Conservation (phyloP, 2,329 filamentous ascomycete genomes). For the Penicillium griseofulvum region DNA sequence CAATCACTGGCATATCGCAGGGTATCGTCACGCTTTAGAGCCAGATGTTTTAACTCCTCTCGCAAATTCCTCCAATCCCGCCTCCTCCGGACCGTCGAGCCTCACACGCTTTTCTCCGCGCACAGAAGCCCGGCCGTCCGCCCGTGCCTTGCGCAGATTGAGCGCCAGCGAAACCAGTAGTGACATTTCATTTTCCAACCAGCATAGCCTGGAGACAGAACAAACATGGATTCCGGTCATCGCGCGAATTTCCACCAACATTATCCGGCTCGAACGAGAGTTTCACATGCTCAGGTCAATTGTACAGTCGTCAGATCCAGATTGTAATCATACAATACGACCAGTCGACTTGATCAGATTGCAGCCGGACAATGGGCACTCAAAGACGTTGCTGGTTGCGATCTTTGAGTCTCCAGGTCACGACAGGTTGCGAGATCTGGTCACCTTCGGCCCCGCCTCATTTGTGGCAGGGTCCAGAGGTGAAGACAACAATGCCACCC, state of each 20-base stretch:
- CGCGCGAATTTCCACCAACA: constrained; percentile 78
- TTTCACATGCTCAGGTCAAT: constrained; percentile 79
- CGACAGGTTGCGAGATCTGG: constrained; percentile 67
- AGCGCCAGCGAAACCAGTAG: constrained; percentile 53
- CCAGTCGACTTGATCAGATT: constrained; percentile 78
- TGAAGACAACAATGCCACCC: constrained; percentile 47
- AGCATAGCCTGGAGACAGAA: constrained; percentile 21
- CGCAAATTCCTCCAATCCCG: constrained; percentile 33
- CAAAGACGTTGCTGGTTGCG: constrained; percentile 69
- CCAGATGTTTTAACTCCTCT: constrained; percentile 49
- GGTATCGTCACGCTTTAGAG: constrained; percentile 56
- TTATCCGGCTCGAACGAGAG: constrained; percentile 78
- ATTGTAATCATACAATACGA: constrained; percentile 72
- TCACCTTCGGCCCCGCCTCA: constrained; percentile 76
- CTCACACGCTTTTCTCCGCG: constrained; percentile 45
- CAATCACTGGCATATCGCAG: constrained; percentile 81
- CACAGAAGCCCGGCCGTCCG: constrained; percentile 39
- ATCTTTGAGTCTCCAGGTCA: constrained; percentile 76
- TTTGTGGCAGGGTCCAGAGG: constrained; percentile 57
- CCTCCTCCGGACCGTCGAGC: constrained; percentile 43
- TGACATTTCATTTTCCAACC: constrained; percentile 42
- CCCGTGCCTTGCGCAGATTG: constrained; percentile 44
- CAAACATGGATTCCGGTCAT: constrained; percentile 62
- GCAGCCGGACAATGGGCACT: constrained; percentile 65
- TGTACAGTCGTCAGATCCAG: constrained; percentile 67